phyloP scores from a whole-genome alignment of 2,329 filamentous ascomycete species.

The Stylonectria norvegica region DNA sequence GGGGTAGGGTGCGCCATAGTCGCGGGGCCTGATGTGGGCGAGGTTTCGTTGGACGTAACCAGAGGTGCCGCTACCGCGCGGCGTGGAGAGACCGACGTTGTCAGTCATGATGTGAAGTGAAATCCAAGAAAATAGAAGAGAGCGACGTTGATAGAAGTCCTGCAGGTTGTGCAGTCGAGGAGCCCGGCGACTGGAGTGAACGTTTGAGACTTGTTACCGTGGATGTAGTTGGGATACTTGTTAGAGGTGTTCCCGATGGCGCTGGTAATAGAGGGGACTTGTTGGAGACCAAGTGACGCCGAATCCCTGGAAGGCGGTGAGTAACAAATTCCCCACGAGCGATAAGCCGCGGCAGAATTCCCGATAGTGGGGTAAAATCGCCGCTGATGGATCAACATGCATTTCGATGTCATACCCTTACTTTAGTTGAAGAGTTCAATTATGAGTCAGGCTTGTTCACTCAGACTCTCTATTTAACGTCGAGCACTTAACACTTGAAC shows the following conservation, averaged over 20 bases:
- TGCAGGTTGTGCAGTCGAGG: too few relatives aligned
- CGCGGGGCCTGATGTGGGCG: constrained; percentile 81
- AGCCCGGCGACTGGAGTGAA: too few relatives aligned
- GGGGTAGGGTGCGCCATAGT: constrained; percentile 73
- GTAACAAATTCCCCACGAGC: background rate
- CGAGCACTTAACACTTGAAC: background rate
- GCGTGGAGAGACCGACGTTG: constrained; percentile 93
- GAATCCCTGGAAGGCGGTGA: constrained; percentile 22
- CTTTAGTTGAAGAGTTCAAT: too few relatives aligned
- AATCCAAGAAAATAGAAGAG: background rate
- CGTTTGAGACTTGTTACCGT: too few relatives aligned
- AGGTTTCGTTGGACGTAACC: constrained; percentile 97
- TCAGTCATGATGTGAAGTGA: constrained; percentile 72
- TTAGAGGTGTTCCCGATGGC: too few relatives aligned
- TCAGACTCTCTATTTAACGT: too few relatives aligned
- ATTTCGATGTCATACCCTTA: too few relatives aligned
- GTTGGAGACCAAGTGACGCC: constrained; percentile 14
- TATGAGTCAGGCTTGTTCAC: too few relatives aligned
- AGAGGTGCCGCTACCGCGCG: constrained; percentile 90
- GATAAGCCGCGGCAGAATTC: constrained; percentile 26
- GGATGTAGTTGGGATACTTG: constrained; percentile 1
- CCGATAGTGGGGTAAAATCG: constrained; percentile 19
- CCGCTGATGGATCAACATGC: constrained; percentile 5
- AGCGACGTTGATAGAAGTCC: too few relatives aligned
- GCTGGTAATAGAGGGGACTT: too few relatives aligned